Evolutionary conservation across 2,329 filamentous ascomycete species (phyloP), one percentile per base, ranked within the genome.

Genomic region (Pseudonectria buxi): DNA sequence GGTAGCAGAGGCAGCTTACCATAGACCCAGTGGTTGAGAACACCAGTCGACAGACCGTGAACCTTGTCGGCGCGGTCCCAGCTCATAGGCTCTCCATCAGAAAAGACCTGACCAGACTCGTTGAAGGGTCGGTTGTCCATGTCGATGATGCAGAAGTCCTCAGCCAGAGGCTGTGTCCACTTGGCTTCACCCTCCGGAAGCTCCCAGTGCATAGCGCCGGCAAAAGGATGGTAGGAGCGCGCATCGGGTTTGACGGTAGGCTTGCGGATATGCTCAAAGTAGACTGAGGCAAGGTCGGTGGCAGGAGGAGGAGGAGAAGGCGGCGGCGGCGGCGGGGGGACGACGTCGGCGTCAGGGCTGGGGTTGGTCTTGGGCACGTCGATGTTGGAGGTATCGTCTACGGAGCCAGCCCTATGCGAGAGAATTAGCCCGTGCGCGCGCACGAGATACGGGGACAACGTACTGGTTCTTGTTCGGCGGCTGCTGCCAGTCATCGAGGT

Each of bases 11-110:
- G 15, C 18, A 27, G 40, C 42, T 26, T 45, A 65, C 62, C 55
- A 43, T 67, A 69, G 6, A 68, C 50, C 54, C 63, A 68, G 51
- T 68, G 65, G 46, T 65, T 66, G 14, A 68, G 46, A 16, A 68
- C 51, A 32, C 65, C 65, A 5, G 60, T 47, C 16, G 65, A 65
- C 9, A 64, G 47, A 24, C 60, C 58, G 32, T 61, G 57, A 11
- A 67, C 44, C 28, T 52, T 44, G 2, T 43, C 30, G 10, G 53
- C 38, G 13, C 58, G 44, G 18, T 59, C 50, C 62, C 63, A 67
- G 36, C 46, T 53, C 53, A 67, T 64, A 29, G 49, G 30, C 18
- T 22, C 18, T 0, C 47, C 31, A 1, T 54, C 43, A 6, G 55
- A 53, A 32, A 64, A 68, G 28, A 66, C 50, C 44, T 60, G 51